Evolutionary conservation across 2,329 filamentous ascomycete genomes (phyloP), one percentile per base, ranked within the genome.

Genomic region (Aureobasidium lini): DNA sequence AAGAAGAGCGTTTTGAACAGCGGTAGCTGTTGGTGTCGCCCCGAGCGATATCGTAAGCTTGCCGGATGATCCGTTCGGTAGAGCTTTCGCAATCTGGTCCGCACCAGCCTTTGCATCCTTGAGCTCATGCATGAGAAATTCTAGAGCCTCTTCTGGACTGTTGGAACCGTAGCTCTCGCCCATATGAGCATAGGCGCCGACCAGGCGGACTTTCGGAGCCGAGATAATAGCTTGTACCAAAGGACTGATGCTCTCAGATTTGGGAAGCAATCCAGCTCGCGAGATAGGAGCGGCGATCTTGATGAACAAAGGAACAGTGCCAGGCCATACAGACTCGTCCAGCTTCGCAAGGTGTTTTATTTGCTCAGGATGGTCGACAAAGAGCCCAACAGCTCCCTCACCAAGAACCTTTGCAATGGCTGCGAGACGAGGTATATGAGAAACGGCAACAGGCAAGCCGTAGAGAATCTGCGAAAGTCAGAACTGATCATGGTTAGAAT

Each of bases 241-340:
- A 1, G 70, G 66, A 1, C 70, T 67, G 62, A 83, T 79, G 2
- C 71, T 72, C 0, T 71, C 65, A 0, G 82, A 81, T 6, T 73
- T 69, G 0, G 83, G 79, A 1, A 76, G 67, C 0, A 90, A 77
- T 18, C 89, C 89, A 0, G 89, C 88, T 15, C 89, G 84, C 66
- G 84, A 79, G 64, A 84, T 84, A 10, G 88, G 87, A 53, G 88
- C 85, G 69, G 93, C 88, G 40, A 93, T 81, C 66, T 92, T 92
- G 66, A 92, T 75, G 67, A 85, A 89, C 13, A 88, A 75, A 0
- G 76, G 77, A 3, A 84, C 81, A 1, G 74, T 70, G 48, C 75
- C 72, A 15, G 68, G 72, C 53, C 78, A 80, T 1, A 77, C 75
- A 1, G 73, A 65, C 1, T 64, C 62, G 2, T 54, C 50, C 34